Evolutionary conservation across 2,329 filamentous ascomycete species (phyloP), one percentile per base, ranked within the genome.

Genomic region (Lasiodiplodia sp.): DNA sequence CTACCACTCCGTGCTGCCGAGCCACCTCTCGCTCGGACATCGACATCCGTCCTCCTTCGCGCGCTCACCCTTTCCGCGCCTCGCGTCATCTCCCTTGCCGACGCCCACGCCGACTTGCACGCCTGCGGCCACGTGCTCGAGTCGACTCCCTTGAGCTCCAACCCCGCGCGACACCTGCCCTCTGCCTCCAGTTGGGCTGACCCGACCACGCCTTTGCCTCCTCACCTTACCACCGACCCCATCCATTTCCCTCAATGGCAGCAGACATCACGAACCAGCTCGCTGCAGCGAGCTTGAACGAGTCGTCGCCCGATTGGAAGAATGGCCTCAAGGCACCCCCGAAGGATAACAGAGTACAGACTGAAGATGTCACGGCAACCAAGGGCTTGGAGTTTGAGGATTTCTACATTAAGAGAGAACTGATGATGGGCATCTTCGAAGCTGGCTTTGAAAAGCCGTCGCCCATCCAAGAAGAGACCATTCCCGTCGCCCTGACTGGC

Each of bases 361-460:
- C 92, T 72, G 92, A 95, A 92, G 96, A 99, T 92, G 96, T 99
- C 71, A 98, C 95, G 69, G 94, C 94, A 76, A 99, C 95, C 38
- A 98, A 97, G 84, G 96, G 96, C 70, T 87, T 99, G 71, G 96
- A 99, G 75, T 99, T 97, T 78, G 96, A 99, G 82, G 93, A 98
- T 74, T 97, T 99, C 79, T 92, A 92, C 73, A 91, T 99, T 75
- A 97, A 97, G 85, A 88, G 96, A 79, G 93, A 97, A 79, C 85
- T 99, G 70, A 89, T 99, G 84, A 99, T 98, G 95, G 96, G 96
- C 71, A 98, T 99, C 73, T 99, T 98, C 81, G 96, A 99, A 84
- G 96, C 96, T 74, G 96, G 96, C 72, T 99, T 97, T 81, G 96
- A 99, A 81, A 97, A 97, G 83, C 96, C 96, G 18, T 99, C 96